Base-by-base conservation (phyloP, 2,329 filamentous ascomycete species). In the Diplodia mutila region DNA sequence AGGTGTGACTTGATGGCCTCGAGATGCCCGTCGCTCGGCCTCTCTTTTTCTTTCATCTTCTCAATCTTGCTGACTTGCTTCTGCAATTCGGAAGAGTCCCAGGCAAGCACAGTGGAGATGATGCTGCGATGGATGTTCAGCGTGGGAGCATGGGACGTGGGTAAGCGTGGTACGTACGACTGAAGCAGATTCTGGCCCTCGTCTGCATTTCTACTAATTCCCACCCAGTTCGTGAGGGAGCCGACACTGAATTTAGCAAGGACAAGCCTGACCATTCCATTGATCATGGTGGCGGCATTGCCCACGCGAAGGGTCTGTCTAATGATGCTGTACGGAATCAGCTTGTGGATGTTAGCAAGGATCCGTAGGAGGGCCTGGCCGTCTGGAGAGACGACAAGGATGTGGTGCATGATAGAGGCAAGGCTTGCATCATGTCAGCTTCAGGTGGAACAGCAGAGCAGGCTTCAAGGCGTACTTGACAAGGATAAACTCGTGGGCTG, bases 131-230 rank as follows among this genome's bases (percentile, higher is more conserved):
- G 14, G 2, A 16, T 2, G 27, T 4, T 63, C 12, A 63, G 34
- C 49, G 12, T 49, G 16, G 27, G 34, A 16, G 27, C 1, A 25
- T 4, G 2, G 18, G 25, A 6, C 18, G 25, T n/a, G 27, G 9
- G 7, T 11, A 25, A n/a, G 32, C 8, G 11, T 9, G 16, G 29
- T 14, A 71, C 77, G 37, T 73, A 83, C 79, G 85, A 83, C 77
- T 94, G 91, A 71, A 95, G 77, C 9, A 94, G 77, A 74, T 94
- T 95, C 90, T 92, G 92, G 55, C 91, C 91, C 71, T 93, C 90
- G 69, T 92, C 88, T 0, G 89, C 86, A 55, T 87, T 87, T 55
- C 86, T 85, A 0, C 90, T 93, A 48, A 92, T 76, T 0, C 92
- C 91, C 12, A 94, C 85, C 90, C 90, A 94, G 75, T 93, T 94